These are phyloP conservation scores for Aspergillus olivimuriae DNA, from an alignment of 495 filamentous ascomycete species.

Conservation along the genomic window DNA sequence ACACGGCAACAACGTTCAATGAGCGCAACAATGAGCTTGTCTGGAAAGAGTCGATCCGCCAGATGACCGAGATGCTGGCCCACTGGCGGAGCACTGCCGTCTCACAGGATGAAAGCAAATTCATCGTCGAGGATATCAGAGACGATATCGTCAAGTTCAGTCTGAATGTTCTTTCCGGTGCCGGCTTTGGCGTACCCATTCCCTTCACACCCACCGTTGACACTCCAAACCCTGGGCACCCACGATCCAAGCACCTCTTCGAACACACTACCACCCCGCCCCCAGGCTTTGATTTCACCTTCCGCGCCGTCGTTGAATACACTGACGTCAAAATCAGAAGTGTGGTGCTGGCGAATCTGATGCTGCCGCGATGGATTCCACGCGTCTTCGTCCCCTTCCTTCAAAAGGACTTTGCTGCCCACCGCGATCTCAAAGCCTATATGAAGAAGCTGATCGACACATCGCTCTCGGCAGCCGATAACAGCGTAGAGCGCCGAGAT, in stretches of 20 bases:
- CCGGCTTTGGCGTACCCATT: slow-evolving; percentile 34
- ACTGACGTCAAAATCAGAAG: slow-evolving; percentile 8
- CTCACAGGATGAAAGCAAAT: neutral
- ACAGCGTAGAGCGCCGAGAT: neutral
- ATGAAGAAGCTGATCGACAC: slow-evolving; percentile 8
- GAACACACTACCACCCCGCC: slow-evolving; percentile 10
- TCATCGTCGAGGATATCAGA: slow-evolving; percentile 8
- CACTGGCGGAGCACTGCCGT: slow-evolving; percentile 25
- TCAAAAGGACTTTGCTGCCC: slow-evolving; percentile 10
- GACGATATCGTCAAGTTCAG: slow-evolving; percentile 37
- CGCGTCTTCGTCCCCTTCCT: slow-evolving; percentile 12
- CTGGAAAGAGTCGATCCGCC: slow-evolving; percentile 28
- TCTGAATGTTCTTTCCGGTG: slow-evolving; percentile 37
- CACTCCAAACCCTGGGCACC: neutral
- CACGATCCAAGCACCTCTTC: slow-evolving; percentile 9
- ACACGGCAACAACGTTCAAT: slow-evolving; percentile 34
- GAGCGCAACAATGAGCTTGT: slow-evolving; percentile 39
- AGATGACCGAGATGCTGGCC: slow-evolving; percentile 21
- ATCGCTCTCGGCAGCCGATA: neutral
- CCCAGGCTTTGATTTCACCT: slow-evolving; percentile 16
- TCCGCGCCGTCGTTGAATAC: slow-evolving; percentile 13
- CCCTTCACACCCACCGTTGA: slow-evolving; percentile 9
- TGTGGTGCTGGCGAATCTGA: slow-evolving; percentile 7
- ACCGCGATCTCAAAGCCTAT: slow-evolving; percentile 12
- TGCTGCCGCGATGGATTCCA: slow-evolving; percentile 15